Evolutionary conservation across 495 filamentous ascomycete species (phyloP), one percentile per base, ranked within the genome.

Genomic region (Penicillium egyptiacum): DNA sequence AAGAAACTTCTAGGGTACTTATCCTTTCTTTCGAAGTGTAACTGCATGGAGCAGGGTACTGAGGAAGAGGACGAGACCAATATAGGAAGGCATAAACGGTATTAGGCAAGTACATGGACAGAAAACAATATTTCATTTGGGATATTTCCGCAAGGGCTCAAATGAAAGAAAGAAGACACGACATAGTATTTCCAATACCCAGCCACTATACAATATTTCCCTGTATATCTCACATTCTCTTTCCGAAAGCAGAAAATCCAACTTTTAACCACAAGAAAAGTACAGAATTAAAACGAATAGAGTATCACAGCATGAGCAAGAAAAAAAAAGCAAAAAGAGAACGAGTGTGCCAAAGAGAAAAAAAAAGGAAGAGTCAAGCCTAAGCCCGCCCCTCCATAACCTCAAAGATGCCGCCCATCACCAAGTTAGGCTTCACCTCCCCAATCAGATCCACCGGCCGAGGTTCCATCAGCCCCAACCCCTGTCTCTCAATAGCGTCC

Each of bases 371-470:
- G 22, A 58, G 23, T 20, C 45, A 23, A 53, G 49, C 20, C 39
- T 59, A 79, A 23, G 67, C 69, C 25, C 65, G 57, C 4, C 74
- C 76, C 43, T 79, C 76, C 76, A 79, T 76, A n/a, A 78, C 74
- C 61, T 79, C 76, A 55, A 77, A 73, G 26, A 79, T 79, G 10
- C 76, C 76, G 17, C 74, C 74, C 73, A 79, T 77, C 6, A 79
- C 76, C 55, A 73, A 75, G 8, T 69, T 58, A 14, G 71, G 75
- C 53, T 70, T 71, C 46, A 47, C 22, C 22, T 55, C 53, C 22
- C 53, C 52, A 20, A 28, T 17, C 62, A 68, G 65, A 33, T 76
- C 74, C 12, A 77, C 71, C 0, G 75, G 74, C 30, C 75, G 60
- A 3, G 76, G 76, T 60, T 79, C 76, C 70, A 79, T 72, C n/a